A percentile compares a stretch with the other conserved stretches of the same genome.
These are phyloP conservation scores for Emmonsia crescens DNA, from an alignment of 2,329 filamentous ascomycete genomes.

Conservation along the genomic window DNA sequence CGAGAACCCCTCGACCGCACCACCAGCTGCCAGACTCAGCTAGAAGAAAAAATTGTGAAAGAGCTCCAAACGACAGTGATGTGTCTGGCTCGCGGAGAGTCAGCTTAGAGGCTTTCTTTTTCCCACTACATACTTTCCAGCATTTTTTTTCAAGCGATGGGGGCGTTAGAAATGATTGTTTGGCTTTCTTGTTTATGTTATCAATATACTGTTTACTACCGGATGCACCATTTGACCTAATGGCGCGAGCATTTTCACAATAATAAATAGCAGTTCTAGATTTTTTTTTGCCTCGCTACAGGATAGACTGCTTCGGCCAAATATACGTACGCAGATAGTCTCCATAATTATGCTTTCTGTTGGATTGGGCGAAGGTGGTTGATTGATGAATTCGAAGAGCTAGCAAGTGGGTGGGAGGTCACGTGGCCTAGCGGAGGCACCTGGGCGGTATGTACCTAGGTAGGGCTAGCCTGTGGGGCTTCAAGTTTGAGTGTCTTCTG, in stretches of 20 bases:
- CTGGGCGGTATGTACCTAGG: no score
- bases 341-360: no score
- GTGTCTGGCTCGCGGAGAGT: slow-evolving; percentile 32
- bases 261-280: background rate
- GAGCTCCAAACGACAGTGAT: slow-evolving; percentile 50
- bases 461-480: no score
- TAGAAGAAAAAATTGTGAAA: slow-evolving; percentile 65
- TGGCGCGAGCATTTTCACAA: background rate
- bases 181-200: background rate
- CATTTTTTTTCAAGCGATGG: background rate
- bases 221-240: background rate
- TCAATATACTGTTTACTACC: background rate
- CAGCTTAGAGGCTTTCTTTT: slow-evolving; percentile 14
- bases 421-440: no score
- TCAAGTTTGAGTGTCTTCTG: no score
- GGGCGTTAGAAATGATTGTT: background rate
- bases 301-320: background rate
- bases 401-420: no score
- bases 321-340: no score
- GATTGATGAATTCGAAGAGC: no score
- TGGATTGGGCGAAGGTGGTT: no score
- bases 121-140: background rate
- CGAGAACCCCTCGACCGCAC: slow-evolving; percentile 31
- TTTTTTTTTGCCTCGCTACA: background rate
- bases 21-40: slow-evolving; percentile 47